Evolutionary conservation across 768 basidiomycete genomes (phyloP).

Genomic region (Boletus subcaerulescens): DNA sequence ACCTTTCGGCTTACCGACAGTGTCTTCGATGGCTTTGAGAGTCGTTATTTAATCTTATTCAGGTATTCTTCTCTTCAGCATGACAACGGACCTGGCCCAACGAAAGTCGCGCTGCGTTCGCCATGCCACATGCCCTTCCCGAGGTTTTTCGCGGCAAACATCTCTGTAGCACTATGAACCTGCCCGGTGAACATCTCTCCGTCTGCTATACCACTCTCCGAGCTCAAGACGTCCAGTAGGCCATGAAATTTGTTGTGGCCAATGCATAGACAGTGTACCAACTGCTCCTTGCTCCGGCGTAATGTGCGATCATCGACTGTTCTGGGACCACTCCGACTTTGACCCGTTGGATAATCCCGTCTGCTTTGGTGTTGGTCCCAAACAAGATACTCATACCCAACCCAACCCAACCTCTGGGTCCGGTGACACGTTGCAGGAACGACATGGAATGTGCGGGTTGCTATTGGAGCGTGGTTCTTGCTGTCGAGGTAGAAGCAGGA

Average conservation of each 20-base stretch:
- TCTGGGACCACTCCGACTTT: conserved; percentile 28
- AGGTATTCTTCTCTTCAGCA: conserved; percentile 2
- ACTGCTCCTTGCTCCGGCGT: conserved; percentile 67
- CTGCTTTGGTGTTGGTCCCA: neutral
- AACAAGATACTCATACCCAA: neutral
- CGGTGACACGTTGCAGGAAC: neutral
- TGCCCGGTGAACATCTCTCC: conserved; percentile 25
- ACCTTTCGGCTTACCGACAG: neutral
- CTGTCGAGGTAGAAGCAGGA: neutral
- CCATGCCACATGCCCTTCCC: conserved; percentile 1
- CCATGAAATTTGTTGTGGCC: conserved; percentile 86
- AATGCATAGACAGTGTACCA: conserved; percentile 72
- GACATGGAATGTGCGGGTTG: neutral
- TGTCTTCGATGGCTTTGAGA: conserved; percentile 8
- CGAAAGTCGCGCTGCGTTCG: neutral
- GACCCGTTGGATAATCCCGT: neutral
- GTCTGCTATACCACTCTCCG: neutral
- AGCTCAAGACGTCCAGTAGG: conserved; percentile 37
- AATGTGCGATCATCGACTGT: conserved; percentile 53
- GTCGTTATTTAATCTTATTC: conserved; percentile 12
- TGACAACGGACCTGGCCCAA: neutral
- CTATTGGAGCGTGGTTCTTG: neutral
- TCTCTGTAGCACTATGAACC: conserved; percentile 6
- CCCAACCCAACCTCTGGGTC: neutral
- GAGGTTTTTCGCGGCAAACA: conserved; percentile 9